Base-by-base conservation (phyloP, 2,329 filamentous ascomycete species). In the Botryotinia globosa region DNA sequence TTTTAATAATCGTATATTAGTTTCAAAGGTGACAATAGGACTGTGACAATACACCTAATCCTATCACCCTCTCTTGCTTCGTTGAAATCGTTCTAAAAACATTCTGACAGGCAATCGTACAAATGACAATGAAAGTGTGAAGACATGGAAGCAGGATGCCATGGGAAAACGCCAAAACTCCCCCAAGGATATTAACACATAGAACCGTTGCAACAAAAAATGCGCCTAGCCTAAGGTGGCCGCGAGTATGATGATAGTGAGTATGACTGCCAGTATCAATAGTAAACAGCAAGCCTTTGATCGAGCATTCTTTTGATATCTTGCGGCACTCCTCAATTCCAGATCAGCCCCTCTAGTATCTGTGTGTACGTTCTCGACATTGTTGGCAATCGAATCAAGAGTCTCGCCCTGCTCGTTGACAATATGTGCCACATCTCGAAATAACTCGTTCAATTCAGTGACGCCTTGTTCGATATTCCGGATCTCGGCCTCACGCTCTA, bases 401-500 rank as follows among this genome's bases (percentile, higher is more conserved):
- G 93, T 89, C 78, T 94, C 92, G 68, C 96, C 96, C 83, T 99
- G 96, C 83, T 98, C 95, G 74, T 90, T 90, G 68, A 99, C 94
- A 82, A 99, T 98, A 82, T 97, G 94, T 64, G 95, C 96, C n/a
- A 99, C 94, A 84, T 99, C 95, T 75, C 94, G 88, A 86, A 99
- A 99, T 61, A 99, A 87, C 80, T 98, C 96, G 79, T 99, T 99
- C 75, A 99, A 85, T 80, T 99, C 96, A 72, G 92, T 92, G 10
- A 99, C 96, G 72, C 93, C 94, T 82, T 98, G 94, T 84, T 98
- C 96, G 79, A 99, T 99, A 81, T 97, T 97, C 75, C 94, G 91
- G 77, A 99, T 99, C 84, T 99, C 96, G 73, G 94, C 90, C 82
- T 99, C 96, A 71, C 97, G 94, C 85, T 99, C 95, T 74, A 97